These are phyloP conservation scores for Aspergillus brasiliensis DNA, from an alignment of 2,329 filamentous ascomycete species.

Conservation along the genomic window DNA sequence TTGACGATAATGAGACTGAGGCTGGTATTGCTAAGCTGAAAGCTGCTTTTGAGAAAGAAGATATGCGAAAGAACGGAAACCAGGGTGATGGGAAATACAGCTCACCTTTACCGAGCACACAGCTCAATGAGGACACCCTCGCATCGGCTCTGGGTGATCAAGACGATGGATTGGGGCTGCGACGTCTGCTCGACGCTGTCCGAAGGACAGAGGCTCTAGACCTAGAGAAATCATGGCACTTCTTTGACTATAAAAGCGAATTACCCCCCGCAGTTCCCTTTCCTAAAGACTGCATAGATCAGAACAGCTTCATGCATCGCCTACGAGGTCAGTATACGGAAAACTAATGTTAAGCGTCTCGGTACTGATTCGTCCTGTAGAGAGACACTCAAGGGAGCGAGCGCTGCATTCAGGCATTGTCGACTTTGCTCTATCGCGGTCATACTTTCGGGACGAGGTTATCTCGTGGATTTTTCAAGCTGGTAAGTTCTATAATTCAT, in stretches of 20 bases:
- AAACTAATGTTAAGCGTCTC: neutral
- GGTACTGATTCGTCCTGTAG: conserved; percentile 29
- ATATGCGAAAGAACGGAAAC: neutral
- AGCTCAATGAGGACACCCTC: conserved; percentile 44
- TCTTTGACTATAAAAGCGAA: conserved; percentile 50
- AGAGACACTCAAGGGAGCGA: conserved; percentile 57
- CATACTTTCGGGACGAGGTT: conserved; percentile 62
- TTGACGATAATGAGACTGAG: conserved; percentile 61
- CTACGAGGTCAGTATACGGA: conserved; percentile 35
- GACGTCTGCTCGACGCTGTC: conserved; percentile 59
- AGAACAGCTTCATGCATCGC: conserved; percentile 32
- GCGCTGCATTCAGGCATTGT: conserved; percentile 65
- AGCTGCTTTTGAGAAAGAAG: conserved; percentile 29
- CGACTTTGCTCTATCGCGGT: conserved; percentile 53
- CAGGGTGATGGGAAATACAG: neutral
- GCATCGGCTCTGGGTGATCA: conserved; percentile 47
- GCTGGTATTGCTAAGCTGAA: conserved; percentile 50
- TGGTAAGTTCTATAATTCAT: conserved; percentile 27
- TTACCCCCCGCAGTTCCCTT: conserved; percentile 33
- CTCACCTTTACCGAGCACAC: conserved; percentile 10
- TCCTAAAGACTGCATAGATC: conserved; percentile 34
- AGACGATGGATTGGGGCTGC: conserved; percentile 46
- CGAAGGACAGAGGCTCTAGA: conserved; percentile 62
- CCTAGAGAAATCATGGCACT: conserved; percentile 57
- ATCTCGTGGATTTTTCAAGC: conserved; percentile 62